Evolutionary conservation across 129 eudicot species (phyloP).

Genomic region (Pittosporum tobira): DNA sequence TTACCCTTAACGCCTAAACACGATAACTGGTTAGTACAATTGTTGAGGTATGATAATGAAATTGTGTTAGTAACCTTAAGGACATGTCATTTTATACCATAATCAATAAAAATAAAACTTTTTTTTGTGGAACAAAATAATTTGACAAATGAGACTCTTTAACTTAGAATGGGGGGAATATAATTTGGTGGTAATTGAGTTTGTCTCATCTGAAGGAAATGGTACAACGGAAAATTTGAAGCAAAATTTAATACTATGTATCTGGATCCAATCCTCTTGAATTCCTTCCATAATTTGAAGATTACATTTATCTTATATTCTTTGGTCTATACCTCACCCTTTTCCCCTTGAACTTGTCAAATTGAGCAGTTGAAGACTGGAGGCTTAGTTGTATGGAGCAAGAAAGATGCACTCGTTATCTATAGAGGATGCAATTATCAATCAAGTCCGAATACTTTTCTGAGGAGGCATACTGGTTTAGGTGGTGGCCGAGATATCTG

Average conservation of each 20-base stretch:
- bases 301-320: no score
- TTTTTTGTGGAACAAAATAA: no score
- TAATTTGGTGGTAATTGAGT: no score
- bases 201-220: neutral
- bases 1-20: no score
- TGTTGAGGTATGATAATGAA: no score
- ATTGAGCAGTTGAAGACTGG: constrained; percentile 69
- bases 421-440: constrained; percentile 69
- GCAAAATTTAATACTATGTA: no score
- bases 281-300: neutral
- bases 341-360: constrained; percentile 1
- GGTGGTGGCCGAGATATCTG: constrained; percentile 5
- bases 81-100: no score
- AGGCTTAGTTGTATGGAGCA: constrained; percentile 78
- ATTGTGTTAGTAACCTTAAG: no score
- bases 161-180: no score
- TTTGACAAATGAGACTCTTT: no score
- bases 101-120: no score
- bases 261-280: neutral
- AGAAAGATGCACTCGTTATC: constrained; percentile 65
- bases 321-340: neutral
- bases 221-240: neutral
- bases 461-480: constrained; percentile 4
- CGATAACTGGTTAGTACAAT: no score
- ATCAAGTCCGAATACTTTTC: constrained; percentile 2